Evolutionary conservation across 805 yeast species (phyloP).

Genomic region (Candida orba): DNA sequence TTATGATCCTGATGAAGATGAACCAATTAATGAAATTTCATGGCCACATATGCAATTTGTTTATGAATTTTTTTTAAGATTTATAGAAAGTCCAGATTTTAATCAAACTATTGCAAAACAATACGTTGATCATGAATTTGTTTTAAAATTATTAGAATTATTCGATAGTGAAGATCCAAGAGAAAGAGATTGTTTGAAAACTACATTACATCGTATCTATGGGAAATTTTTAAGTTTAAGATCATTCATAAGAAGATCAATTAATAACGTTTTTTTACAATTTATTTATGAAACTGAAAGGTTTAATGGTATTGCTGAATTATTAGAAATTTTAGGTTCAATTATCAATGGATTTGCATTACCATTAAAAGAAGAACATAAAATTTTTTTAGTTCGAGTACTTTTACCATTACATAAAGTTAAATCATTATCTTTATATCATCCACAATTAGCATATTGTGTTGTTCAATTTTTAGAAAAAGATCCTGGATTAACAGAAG

Average conservation of each 20-base stretch:
- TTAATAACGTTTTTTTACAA: slow-evolving; percentile 86
- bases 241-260: slow-evolving; percentile 84
- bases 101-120: slow-evolving; percentile 90
- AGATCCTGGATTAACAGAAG: slow-evolving; percentile 88
- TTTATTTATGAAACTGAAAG: slow-evolving; percentile 93
- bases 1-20: slow-evolving; percentile 98
- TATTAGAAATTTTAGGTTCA: slow-evolving; percentile 89
- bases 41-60: slow-evolving; percentile 99
- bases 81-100: slow-evolving; percentile 91
- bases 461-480: slow-evolving; percentile 94
- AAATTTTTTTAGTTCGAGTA: slow-evolving; percentile 78
- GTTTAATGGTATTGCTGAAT: slow-evolving; percentile 92
- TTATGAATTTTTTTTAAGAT: slow-evolving; percentile 87
- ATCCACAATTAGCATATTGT: slow-evolving; percentile 96
- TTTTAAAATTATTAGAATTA: slow-evolving; percentile 71
- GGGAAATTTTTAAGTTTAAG: slow-evolving; percentile 89
- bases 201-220: slow-evolving; percentile 91
- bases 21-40: slow-evolving; percentile 90
- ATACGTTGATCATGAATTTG: slow-evolving; percentile 87
- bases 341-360: slow-evolving; percentile 97
- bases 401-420: slow-evolving; percentile 90
- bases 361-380: slow-evolving; percentile 96
- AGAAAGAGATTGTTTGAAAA: slow-evolving; percentile 91
- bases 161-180: slow-evolving; percentile 96
- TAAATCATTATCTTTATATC: slow-evolving; percentile 80